A percentile compares a stretch with the other conserved stretches of the same genome.
Evolutionary conservation across 306 rosid species (phyloP).

Genomic region (Urtica urens): DNA sequence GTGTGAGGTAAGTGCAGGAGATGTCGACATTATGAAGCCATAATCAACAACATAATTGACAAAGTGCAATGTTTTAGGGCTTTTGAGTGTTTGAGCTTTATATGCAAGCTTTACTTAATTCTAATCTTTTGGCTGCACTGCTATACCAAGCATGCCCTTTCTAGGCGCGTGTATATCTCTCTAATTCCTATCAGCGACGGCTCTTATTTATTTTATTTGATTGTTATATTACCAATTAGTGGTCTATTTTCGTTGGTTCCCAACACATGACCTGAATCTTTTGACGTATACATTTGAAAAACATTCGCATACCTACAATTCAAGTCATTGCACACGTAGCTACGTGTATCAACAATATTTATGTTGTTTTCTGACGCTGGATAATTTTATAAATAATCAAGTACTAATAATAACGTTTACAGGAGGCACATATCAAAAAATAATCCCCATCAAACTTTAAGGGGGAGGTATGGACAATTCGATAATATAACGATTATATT

Average conservation of each 20-base stretch:
- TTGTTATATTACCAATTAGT: background rate
- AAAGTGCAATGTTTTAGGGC: background rate
- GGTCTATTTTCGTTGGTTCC: background rate
- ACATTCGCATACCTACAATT: background rate
- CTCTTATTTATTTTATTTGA: background rate
- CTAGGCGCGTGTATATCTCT: background rate
- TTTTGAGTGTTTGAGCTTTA: background rate
- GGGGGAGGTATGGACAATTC: no score
- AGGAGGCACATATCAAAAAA: no score
- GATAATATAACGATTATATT: no score
- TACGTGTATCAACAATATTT: no score
- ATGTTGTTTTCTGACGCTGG: no score
- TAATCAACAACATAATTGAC: constrained; percentile 1
- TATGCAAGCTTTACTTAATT: background rate
- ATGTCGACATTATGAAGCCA: constrained; percentile 19
- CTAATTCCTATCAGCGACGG: background rate
- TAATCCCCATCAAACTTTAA: no score
- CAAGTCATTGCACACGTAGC: background rate
- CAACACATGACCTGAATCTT: background rate
- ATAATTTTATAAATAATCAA: no score
- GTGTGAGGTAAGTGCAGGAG: constrained; percentile 1
- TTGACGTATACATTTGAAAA: background rate
- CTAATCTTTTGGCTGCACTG: background rate
- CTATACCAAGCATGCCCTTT: no score
- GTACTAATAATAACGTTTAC: no score